These are phyloP conservation scores for Botrytis paeoniae DNA, from an alignment of 2,329 filamentous ascomycete genomes.

Conservation along the genomic window DNA sequence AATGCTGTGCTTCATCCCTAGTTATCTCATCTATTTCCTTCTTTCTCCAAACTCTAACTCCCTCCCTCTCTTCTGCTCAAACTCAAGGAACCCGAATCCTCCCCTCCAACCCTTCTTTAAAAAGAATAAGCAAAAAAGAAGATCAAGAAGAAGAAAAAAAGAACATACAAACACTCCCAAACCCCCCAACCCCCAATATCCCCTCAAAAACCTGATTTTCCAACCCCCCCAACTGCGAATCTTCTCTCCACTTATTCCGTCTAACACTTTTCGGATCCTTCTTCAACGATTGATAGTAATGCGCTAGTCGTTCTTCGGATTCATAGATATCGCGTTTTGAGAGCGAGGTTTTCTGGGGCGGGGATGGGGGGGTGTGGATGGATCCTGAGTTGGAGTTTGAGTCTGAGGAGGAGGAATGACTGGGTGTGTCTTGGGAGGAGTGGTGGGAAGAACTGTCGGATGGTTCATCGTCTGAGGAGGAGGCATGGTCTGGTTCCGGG, in stretches of 20 bases:
- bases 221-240: neutral
- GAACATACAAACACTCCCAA: conserved; percentile 7
- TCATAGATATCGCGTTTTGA: neutral
- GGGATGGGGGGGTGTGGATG: neutral
- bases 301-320: neutral
- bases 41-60: neutral
- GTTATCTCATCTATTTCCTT: neutral
- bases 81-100: too few relatives aligned
- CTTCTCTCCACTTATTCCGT: neutral
- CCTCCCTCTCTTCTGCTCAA: rapidly evolving
- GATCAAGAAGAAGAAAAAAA: too few relatives aligned
- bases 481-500: neutral
- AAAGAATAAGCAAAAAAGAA: too few relatives aligned
- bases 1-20: neutral
- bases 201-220: neutral
- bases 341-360: neutral
- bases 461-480: neutral
- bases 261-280: neutral
- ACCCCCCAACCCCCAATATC: neutral
- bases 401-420: neutral
- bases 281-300: neutral
- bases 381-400: neutral
- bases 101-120: too few relatives aligned
- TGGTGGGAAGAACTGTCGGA: neutral
- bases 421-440: neutral